Evolutionary conservation across 371 early-diverging fungal species (phyloP), one percentile per base, ranked within the genome.

Genomic region (Circinella minor): DNA sequence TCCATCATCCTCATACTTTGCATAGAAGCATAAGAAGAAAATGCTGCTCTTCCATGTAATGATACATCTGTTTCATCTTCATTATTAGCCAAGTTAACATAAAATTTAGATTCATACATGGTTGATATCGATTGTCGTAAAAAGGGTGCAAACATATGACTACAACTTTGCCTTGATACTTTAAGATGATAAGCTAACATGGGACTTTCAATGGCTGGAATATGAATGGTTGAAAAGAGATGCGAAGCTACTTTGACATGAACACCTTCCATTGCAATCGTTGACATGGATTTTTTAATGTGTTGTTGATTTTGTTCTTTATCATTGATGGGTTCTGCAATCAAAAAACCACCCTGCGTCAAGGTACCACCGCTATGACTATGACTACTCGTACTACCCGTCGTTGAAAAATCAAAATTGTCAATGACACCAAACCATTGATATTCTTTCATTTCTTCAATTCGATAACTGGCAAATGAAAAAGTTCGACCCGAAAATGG

Each of bases 21-120:
- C 2, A 27, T 27, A 27, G 27, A 27, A 27, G 27, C 27, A 27
- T 27, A 27, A 63, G 64, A 84, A 63, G 70, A 82, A 73, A 82
- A 94, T 0, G 92, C 88, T 4, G 91, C 84, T 15, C 89, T 87
- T 5, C 93, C 93, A 61, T 94, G 94, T 62, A 93, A 86, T 3
- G 91, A 87, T 14, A 94, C 63, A 46, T 90, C 88, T 9, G 86
- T 73, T 36, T 81, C 79, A 3, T 66, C 65, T 5, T 76, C 74
- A 20, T 79, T 54, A 8, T 68, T 55, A 3, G 78, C 78, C 6
- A 84, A 34, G 60, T 84, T 87, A 57, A 87, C 85, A 70, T 89
- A 86, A 64, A 89, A 93, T 62, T 90, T 91, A 63, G 90, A 89
- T 73, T 94, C 94, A 63, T 89, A 86, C 85, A 88, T 86, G 20